Conservation (phyloP, 352 stramenopile species). For the Globisporangium heterothallicum region DNA sequence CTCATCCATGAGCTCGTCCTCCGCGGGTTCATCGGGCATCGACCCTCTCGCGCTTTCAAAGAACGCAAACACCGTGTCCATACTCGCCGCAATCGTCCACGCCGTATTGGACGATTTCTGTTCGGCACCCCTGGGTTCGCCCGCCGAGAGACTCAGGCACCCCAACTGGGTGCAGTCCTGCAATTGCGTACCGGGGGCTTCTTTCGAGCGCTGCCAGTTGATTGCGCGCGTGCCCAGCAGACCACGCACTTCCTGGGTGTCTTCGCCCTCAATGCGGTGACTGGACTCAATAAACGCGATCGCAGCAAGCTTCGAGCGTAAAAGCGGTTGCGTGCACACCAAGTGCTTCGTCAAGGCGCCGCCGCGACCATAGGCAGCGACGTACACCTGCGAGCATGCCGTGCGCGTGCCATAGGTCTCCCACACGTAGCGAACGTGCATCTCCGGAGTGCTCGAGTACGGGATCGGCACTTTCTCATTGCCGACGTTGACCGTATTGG, state of each 20-base stretch:
- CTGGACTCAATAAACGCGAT: slow-evolving; percentile 83
- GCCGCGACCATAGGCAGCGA: slow-evolving; percentile 70
- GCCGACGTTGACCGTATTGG: slow-evolving; percentile 65
- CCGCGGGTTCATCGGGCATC: slow-evolving; percentile 65
- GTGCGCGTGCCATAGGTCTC: slow-evolving; percentile 72
- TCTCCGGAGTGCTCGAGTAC: slow-evolving; percentile 66
- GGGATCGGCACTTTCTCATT: slow-evolving; percentile 74
- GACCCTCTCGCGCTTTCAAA: slow-evolving; percentile 76
- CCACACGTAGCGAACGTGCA: slow-evolving; percentile 80
- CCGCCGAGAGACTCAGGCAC: slow-evolving; percentile 71
- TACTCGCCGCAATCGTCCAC: slow-evolving; percentile 78
- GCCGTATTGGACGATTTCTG: slow-evolving; percentile 77
- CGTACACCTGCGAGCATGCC: slow-evolving; percentile 72
- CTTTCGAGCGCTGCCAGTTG: slow-evolving; percentile 77
- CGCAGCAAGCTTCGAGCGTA: slow-evolving; percentile 57
- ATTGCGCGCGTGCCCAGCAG: slow-evolving; percentile 68
- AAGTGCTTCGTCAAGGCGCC: slow-evolving; percentile 71
- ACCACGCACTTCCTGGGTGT: slow-evolving; percentile 60
- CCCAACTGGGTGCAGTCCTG: slow-evolving; percentile 66
- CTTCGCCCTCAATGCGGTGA: slow-evolving; percentile 57
- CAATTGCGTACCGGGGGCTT: slow-evolving; percentile 60
- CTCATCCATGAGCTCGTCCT: slow-evolving; percentile 75
- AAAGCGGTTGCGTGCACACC: slow-evolving; percentile 57
- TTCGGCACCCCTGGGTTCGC: slow-evolving; percentile 54
- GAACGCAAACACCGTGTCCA: slow-evolving; percentile 83